Evolutionary conservation across 768 basidiomycete species (phyloP), one percentile per base, ranked within the genome.

Genomic region (Saitozyma sp.): DNA sequence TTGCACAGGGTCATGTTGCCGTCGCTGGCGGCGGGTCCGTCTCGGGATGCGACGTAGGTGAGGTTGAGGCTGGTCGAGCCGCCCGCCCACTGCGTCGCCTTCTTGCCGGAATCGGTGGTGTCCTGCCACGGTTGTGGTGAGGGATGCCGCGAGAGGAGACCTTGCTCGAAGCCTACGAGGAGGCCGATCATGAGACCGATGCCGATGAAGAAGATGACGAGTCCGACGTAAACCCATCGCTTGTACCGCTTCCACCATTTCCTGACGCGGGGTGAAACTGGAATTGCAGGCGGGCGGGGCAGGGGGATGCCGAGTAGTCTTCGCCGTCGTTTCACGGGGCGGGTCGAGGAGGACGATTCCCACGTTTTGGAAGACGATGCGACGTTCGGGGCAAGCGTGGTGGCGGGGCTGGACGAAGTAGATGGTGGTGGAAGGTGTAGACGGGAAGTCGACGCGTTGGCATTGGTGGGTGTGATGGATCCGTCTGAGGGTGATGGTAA

Each of bases 1-100:
- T 75, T 74, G 59, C 75, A 78, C 9, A 50, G 17, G 3, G 70
- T 63, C 5, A 72, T n/a, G 9, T 58, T 61, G 14, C 76, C 78
- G 14, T 76, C 74, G 42, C 50, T 40, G 2, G 59, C 37, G 17
- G 59, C 58, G 3, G 78, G 75, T 0, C 70, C 71, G 55, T 79
- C 71, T 54, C 71, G 64, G 45, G 54, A 54, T 8, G 56, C 53
- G 19, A 61, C 59, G 54, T 70, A 76, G 3, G 72, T 76, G n/a
- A 62, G 54, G n/a, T 62, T 61, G 46, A 55, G 45, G 2, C 46
- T 50, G 19, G 40, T 55, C 41, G 56, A 50, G 29, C 53, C 59
- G 45, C 45, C 50, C 42, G 39, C 54, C 40, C 40, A 17, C 51
- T 52, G 17, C 8, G 49, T 67, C 39, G 51, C 58, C 63, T 63